Conservation (phyloP, 805 yeast species). For the Ogataea minuta region DNA sequence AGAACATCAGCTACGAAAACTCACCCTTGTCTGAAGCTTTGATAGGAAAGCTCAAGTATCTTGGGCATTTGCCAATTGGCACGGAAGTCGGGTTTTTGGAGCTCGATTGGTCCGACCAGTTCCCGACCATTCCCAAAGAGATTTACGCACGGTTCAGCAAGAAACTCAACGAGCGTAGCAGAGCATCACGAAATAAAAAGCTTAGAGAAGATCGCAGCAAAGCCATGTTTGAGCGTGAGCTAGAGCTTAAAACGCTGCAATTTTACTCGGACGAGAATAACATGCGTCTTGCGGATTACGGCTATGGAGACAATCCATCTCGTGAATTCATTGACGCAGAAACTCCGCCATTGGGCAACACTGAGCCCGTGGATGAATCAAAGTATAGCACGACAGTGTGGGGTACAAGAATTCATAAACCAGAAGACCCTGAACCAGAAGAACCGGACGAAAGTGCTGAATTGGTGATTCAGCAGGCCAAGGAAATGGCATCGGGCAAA, state of each 20-base stretch:
- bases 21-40: slow-evolving; percentile 51
- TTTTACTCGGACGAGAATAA: slow-evolving; percentile 61
- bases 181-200: slow-evolving; percentile 46
- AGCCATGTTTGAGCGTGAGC: slow-evolving; percentile 51
- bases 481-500: slow-evolving; percentile 40
- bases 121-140: slow-evolving; percentile 39
- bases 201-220: slow-evolving; percentile 61
- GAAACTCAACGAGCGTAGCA: slow-evolving; percentile 58
- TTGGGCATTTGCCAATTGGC: slow-evolving; percentile 82
- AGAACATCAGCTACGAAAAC: slow-evolving; percentile 65
- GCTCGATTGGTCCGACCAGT: slow-evolving; percentile 63
- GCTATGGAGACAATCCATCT: slow-evolving; percentile 35
- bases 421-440: slow-evolving; percentile 37
- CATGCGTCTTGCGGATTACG: slow-evolving; percentile 35
- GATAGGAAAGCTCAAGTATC: slow-evolving; percentile 62
- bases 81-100: slow-evolving; percentile 82
- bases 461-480: slow-evolving; percentile 52
- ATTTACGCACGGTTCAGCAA: slow-evolving; percentile 46
- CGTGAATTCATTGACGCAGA: slow-evolving; percentile 18
- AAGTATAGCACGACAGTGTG: slow-evolving; percentile 54
- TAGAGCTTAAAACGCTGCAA: slow-evolving; percentile 56
- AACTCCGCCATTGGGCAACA: slow-evolving; percentile 17
- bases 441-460: slow-evolving; percentile 47
- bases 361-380: slow-evolving; percentile 10
- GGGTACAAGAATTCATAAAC: slow-evolving; percentile 63